Base-by-base conservation (phyloP, 805 yeast genomes). In the Saturnispora sanitii region DNA sequence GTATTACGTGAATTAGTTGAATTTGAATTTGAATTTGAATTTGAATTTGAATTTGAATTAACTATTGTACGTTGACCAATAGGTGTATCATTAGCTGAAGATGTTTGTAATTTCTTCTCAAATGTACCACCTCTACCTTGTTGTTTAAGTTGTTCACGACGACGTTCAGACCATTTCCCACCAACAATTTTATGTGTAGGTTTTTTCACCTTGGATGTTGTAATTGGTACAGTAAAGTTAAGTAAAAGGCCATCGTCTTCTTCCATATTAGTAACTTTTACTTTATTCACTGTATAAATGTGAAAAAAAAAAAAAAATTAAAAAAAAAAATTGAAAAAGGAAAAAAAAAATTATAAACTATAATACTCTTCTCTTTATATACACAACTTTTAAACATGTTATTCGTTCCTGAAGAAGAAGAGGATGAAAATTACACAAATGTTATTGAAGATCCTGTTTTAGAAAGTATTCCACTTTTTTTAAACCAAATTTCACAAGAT, bases 131-230 rank as follows among this genome's bases (percentile, higher is more conserved):
- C 55, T 47, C 73, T 65, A 22, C 77, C 80, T 48, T 65, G 65
- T 29, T 67, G 54, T 41, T 68, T 58, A 51, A 71, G 65, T 52
- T 75, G 77, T 44, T 74, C 62, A 54, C 73, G 75, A 50, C 92
- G 66, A 47, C 94, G 71, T 43, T 85, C 94, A 51, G 73, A 79
- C 95, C 95, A 85, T 48, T 71, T 71, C 13, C 94, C 95, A 28
- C 90, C 90, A 2, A 72, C 65, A 2, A 77, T 53, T 70, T 76
- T 30, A 48, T 47, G 41, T 18, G 46, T 28, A 35, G 48, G 23
- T 42, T 52, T 43, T 48, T 46, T 6, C 2, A 54, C 44, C 21
- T 50, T 47, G 11, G 50, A 54, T 12, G 31, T 13, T 21, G 45
- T 33, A 47, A 49, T 45, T 7, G 59, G 55, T 9, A 49, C 54